These are phyloP conservation scores for Didymella segeticola DNA, from an alignment of 2,329 filamentous ascomycete genomes.

Conservation along the genomic window DNA sequence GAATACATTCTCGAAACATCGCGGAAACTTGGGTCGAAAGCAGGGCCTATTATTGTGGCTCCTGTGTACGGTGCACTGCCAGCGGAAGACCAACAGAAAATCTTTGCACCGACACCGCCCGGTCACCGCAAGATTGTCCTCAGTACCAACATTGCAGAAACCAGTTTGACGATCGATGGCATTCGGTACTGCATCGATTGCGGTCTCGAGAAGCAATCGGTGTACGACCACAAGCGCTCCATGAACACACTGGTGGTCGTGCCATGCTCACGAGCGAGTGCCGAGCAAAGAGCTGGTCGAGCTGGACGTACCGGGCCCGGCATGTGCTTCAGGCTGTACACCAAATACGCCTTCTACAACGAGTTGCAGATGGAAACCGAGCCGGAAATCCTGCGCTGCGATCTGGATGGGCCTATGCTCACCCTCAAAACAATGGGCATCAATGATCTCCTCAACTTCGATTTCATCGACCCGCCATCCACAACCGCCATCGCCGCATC, in stretches of 20 bases:
- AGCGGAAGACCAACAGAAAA: conserved; percentile 87
- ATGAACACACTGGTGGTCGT: conserved; percentile 93
- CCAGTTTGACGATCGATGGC: conserved; percentile 91
- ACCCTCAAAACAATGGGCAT: conserved; percentile 90
- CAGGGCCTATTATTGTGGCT: conserved; percentile 86
- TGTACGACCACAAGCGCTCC: conserved; percentile 88
- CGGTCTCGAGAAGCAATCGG: conserved; percentile 93
- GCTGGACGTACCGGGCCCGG: conserved; percentile 91
- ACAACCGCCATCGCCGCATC: conserved; percentile 88
- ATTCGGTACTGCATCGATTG: conserved; percentile 96
- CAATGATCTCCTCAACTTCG: conserved; percentile 89
- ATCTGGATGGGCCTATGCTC: conserved; percentile 82
- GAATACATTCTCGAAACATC: conserved; percentile 84
- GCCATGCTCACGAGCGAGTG: conserved; percentile 88
- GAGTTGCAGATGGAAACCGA: conserved; percentile 92
- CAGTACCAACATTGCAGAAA: conserved; percentile 97
- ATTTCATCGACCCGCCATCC: conserved; percentile 93
- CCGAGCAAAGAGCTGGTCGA: conserved; percentile 90
- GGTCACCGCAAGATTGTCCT: conserved; percentile 89
- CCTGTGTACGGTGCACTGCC: conserved; percentile 95
- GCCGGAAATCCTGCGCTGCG: conserved; percentile 91
- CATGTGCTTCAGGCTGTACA: conserved; percentile 93
- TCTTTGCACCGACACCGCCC: conserved; percentile 90
- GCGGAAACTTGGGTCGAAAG: conserved; percentile 81
- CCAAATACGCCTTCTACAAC: conserved; percentile 91